Conservation (phyloP, 352 stramenopile species). For the Phytophthora ohioensis region DNA sequence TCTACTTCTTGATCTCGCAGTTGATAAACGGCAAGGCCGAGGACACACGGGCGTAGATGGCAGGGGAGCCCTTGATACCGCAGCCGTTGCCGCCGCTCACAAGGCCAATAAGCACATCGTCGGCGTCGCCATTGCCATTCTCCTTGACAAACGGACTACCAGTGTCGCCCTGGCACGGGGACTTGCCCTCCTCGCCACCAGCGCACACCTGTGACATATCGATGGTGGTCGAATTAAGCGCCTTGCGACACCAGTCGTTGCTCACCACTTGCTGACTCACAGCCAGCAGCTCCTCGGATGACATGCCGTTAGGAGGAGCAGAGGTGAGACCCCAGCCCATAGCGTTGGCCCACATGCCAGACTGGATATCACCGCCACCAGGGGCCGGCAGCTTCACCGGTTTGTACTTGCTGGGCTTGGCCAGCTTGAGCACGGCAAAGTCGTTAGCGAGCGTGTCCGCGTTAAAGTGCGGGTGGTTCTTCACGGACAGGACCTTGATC, state of each 20-base stretch:
- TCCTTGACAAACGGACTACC: constrained; percentile 43
- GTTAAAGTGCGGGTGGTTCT: constrained; percentile 51
- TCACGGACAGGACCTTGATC: constrained; percentile 38
- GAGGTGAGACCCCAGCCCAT: constrained; percentile 38
- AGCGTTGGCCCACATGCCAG: constrained; percentile 26
- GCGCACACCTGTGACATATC: constrained; percentile 41
- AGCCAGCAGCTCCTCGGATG: constrained; percentile 22
- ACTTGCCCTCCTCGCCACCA: constrained; percentile 32
- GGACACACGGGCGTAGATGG: constrained; percentile 37
- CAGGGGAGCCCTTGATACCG: constrained; percentile 29
- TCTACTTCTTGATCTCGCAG: constrained; percentile 24
- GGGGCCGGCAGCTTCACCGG: constrained; percentile 38
- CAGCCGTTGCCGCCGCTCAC: constrained; percentile 54
- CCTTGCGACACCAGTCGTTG: constrained; percentile 26
- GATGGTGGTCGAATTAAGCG: constrained; percentile 22
- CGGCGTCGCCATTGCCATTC: constrained; percentile 23
- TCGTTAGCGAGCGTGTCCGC: constrained; percentile 36
- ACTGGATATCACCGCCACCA: constrained; percentile 17
- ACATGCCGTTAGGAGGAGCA: constrained; percentile 7
- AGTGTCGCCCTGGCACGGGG: constrained; percentile 44
- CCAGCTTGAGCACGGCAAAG: constrained; percentile 46
- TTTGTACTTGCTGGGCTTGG: constrained; percentile 25
- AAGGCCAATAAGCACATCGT: constrained; percentile 59
- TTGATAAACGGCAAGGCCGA: constrained; percentile 34
- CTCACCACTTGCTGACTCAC: constrained; percentile 20